Conservation (phyloP, 805 yeast species). For the Spathaspora hagerdaliae region DNA sequence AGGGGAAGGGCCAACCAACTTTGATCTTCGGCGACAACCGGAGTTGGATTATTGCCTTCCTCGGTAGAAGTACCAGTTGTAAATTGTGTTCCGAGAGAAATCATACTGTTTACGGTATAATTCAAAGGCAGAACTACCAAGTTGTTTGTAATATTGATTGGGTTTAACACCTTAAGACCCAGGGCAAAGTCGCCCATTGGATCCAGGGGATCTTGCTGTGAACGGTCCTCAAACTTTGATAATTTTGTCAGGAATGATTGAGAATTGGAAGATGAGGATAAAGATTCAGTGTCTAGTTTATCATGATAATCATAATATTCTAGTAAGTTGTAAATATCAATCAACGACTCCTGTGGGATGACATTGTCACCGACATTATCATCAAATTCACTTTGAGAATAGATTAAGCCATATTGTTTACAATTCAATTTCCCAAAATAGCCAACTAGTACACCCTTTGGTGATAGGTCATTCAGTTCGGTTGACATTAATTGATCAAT, state of each 20-base stretch:
- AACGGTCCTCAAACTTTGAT: not conserved
- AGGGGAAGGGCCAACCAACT: slow-evolving; percentile 20
- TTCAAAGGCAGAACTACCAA: slow-evolving; percentile 36
- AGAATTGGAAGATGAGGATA: slow-evolving; percentile 6
- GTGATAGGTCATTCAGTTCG: slow-evolving; percentile 5
- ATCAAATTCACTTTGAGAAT: slow-evolving; percentile 4
- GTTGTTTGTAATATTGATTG: slow-evolving; percentile 30
- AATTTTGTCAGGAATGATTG: slow-evolving; percentile 10
- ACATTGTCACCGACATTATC: not conserved
- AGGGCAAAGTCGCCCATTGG: slow-evolving; percentile 5
- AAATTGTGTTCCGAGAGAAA: slow-evolving; percentile 14
- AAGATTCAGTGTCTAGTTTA: slow-evolving; percentile 11
- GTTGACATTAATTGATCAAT: slow-evolving; percentile 13
- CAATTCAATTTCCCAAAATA: slow-evolving; percentile 20
- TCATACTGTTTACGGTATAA: slow-evolving; percentile 32
- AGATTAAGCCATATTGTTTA: slow-evolving; percentile 31
- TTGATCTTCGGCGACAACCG: not conserved
- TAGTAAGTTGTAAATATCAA: slow-evolving; percentile 25
- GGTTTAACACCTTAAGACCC: slow-evolving; percentile 29
- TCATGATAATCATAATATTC: slow-evolving; percentile 29
- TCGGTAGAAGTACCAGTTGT: not conserved
- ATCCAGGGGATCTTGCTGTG: not conserved
- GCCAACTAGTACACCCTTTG: slow-evolving; percentile 26
- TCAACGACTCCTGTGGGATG: slow-evolving; percentile 11
- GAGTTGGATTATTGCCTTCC: not conserved